Conservation (phyloP, 164 flowering plant species). For the Aristolochia californica region DNA sequence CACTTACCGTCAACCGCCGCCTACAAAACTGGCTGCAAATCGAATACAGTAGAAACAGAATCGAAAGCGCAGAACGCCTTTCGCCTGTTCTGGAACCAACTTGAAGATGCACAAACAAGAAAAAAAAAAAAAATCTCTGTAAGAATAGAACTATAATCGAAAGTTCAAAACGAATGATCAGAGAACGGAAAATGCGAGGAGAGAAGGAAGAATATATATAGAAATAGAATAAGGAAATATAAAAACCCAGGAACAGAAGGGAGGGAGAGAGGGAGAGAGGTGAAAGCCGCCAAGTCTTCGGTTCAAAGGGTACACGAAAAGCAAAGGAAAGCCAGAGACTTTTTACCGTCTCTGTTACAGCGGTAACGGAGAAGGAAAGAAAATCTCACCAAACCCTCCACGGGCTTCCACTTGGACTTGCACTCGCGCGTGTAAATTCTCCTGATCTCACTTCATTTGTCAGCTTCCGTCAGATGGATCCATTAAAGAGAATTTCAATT, state of each 20-base stretch:
- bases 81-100: conserved; percentile 6
- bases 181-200: conserved; percentile 22
- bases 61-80: neutral
- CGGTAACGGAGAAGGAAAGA: no score
- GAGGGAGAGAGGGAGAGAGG: no score
- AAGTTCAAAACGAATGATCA: conserved; percentile 23
- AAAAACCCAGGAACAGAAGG: neutral
- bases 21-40: conserved; percentile 1
- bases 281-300: conserved; percentile 23
- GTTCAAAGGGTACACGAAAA: conserved; percentile 4
- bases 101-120: neutral
- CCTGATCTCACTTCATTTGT: no score
- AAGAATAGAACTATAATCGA: no score
- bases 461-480: no score
- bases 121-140: neutral
- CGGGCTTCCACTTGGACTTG: no score
- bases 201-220: conserved; percentile 3
- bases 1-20: neutral
- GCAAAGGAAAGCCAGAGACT: no score
- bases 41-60: conserved; percentile 10
- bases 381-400: no score
- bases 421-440: no score
- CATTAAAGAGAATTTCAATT: no score
- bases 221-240: neutral
- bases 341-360: no score